Base-by-base conservation (phyloP, 75 land plant species). In the Cupressus sempervirens region DNA sequence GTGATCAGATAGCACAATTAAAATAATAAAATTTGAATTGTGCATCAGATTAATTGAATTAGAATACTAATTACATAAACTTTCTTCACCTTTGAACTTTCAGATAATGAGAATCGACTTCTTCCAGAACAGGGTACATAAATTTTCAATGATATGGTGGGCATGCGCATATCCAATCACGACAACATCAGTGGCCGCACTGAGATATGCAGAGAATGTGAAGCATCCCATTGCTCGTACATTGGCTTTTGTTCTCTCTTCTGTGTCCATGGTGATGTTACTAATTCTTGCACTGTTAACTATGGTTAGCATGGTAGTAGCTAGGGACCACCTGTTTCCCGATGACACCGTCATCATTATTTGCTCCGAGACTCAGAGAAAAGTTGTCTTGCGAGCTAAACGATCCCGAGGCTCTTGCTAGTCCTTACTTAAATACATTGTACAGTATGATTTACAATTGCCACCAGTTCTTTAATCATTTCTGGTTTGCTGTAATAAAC, bases 111-210 rank as follows among this genome's bases (percentile, higher is more conserved):
- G 92, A 50, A 88, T 89, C 77, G 26, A 38, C 1, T 15, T 88
- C 35, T 91, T 88, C 90, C 85, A 46, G 82, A 80, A 85, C 53
- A 72, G 88, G 15, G 75, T 88, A 88, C 46, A 56, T 50, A 85
- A 43, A 45, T 91, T 88, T 81, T 82, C 68, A 56, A 80, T 88
- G 1, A 85, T 89, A 5, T 91, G 90, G 92, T 91, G 92, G 92
- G 92, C 92, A 16, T 91, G 88, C 87, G 82, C 87, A 1, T 88
- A 88, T 68, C 88, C 92, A 0, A 30, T 91, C n/a, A 91, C 88
- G 0, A 79, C 82, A 41, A 86, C 89, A 16, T 88, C 92, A 32
- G 77, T 89, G 18, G 89, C 92, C 1, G 83, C 92, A 3, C 65
- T 85, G 0, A 84, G 86, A 73, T 91, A 91, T 77, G 87, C 88